Base-by-base conservation (phyloP, 306 rosid species). In the Inga oerstediana region DNA sequence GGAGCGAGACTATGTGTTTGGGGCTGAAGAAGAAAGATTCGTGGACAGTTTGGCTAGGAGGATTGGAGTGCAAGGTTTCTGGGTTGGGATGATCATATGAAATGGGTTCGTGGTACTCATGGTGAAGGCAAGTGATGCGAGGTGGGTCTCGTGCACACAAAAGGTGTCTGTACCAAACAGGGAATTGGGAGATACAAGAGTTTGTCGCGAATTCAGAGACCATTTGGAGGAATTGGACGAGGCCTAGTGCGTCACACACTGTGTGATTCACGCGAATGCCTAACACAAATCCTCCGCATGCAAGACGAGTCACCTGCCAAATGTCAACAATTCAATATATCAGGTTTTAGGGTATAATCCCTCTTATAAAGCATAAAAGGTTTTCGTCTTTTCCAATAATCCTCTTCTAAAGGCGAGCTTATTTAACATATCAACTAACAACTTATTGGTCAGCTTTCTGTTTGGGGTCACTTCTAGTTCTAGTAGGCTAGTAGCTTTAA, bases 201-300 rank as follows among this genome's bases (percentile, higher is more conserved):
- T 54, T 68, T 22, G 76, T 83, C 51, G 79, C 58, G 6, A 78
- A 35, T 14, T 83, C 49, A 32, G 61, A 56, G 2, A 30, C 83
- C 76, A 41, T 72, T 67, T 14, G 62, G 30, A 83, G 83, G 54
- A 83, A 83, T 14, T 73, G 83, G 43, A 73, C 75, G 0, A 83
- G 41, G n/a, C 83, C 86, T 0, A 78, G 43, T 13, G 86, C 1
- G 43, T 79, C 86, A 4, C 80, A 84, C 0, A 79, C 10, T 0
- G 71, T 48, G 71, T 83, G 86, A 46, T 78, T 83, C 79, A 78
- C 71, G 39, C 82, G 79, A 7, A 19, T 12, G 3, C 58, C 74
- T 0, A 83, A 22, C 37, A 78, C 82, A 49, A 83, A 83, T 37
- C 86, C 86, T 24, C 86, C 79, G 24, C 86, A 83, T 32, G 19